Evolutionary conservation across 108 stramenopile species (phyloP).

Genomic region (Cafeteria roenbergensis): DNA sequence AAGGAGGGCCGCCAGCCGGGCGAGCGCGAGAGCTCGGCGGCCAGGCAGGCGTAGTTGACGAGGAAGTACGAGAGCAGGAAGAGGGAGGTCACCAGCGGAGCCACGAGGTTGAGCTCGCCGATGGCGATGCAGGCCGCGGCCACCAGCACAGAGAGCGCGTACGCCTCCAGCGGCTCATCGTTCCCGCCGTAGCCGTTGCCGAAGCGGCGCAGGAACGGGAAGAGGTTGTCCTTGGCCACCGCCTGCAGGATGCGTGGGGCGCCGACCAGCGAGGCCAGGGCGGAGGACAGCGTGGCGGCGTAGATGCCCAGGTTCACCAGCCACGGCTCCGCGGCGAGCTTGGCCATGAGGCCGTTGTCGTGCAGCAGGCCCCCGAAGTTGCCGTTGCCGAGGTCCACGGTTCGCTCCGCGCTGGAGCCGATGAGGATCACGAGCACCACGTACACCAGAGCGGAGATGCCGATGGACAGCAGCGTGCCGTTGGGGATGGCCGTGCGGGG

Average conservation of each 20-base stretch:
- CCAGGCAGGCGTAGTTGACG: constrained; percentile 54
- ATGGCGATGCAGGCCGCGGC: constrained; percentile 25
- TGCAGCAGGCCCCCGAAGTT: constrained; percentile 32
- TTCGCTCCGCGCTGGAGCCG: constrained; percentile 33
- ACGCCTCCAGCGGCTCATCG: constrained; percentile 26
- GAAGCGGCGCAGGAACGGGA: constrained; percentile 35
- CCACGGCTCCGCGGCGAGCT: constrained; percentile 46
- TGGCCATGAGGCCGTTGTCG: constrained; percentile 20
- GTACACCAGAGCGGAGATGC: constrained; percentile 25
- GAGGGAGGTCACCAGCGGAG: constrained; percentile 57
- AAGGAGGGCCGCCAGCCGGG: constrained; percentile 63
- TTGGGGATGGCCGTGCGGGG: constrained; percentile 48
- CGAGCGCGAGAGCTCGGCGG: constrained; percentile 43
- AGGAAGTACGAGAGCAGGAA: constrained; percentile 59
- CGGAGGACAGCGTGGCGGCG: constrained; percentile 47
- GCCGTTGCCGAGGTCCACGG: constrained; percentile 41
- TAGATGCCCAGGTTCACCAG: constrained; percentile 55
- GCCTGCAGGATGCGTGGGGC: constrained; percentile 53
- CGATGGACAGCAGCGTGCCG: constrained; percentile 44
- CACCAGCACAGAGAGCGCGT: constrained; percentile 3
- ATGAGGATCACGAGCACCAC: constrained; percentile 48
- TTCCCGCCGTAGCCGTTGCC: constrained; percentile 19
- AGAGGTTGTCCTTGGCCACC: constrained; percentile 46
- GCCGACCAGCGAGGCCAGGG: constrained; percentile 44
- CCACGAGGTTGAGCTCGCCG: constrained; percentile 56